Percentiles rank a stretch among this genome's conserved stretches.
Conservation (phyloP, 78 protist species). For the Dictyostelium capitatum region DNA sequence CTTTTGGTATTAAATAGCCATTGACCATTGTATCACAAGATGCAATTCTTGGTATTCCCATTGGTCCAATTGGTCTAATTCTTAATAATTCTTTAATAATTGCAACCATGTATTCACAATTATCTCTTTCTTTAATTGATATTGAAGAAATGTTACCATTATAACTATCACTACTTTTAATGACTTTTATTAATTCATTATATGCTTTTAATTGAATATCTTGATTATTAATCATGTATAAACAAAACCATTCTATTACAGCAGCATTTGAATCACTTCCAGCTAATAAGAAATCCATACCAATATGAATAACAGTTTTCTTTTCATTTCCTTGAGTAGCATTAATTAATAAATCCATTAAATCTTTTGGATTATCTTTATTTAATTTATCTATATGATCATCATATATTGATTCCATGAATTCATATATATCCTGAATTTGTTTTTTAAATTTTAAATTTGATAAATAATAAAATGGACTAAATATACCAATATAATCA, state of each 20-base stretch:
- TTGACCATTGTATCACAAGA: not conserved
- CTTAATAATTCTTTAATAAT: constrained; percentile 19
- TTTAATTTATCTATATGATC: constrained; percentile 22
- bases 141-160: not conserved
- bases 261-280: constrained; percentile 8
- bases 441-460: not conserved
- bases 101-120: not conserved
- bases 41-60: constrained; percentile 42
- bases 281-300: constrained; percentile 12
- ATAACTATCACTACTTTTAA: not conserved
- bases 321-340: constrained; percentile 1
- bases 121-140: not conserved
- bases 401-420: not conserved
- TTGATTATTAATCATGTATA: not conserved
- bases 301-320: not conserved
- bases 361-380: constrained; percentile 23
- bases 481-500: constrained; percentile 4
- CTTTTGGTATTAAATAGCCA: constrained; percentile 32
- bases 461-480: not conserved
- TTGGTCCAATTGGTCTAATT: constrained; percentile 25
- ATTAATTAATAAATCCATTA: constrained; percentile 15
- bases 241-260: not conserved
- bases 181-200: not conserved
- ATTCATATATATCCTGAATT: constrained; percentile 12
- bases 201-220: constrained; percentile 33